Evolutionary conservation across 202 grass and related monocot genomes (phyloP), one percentile per base, ranked within the genome.

Genomic region (Schoenoplectus tabernaemontani): DNA sequence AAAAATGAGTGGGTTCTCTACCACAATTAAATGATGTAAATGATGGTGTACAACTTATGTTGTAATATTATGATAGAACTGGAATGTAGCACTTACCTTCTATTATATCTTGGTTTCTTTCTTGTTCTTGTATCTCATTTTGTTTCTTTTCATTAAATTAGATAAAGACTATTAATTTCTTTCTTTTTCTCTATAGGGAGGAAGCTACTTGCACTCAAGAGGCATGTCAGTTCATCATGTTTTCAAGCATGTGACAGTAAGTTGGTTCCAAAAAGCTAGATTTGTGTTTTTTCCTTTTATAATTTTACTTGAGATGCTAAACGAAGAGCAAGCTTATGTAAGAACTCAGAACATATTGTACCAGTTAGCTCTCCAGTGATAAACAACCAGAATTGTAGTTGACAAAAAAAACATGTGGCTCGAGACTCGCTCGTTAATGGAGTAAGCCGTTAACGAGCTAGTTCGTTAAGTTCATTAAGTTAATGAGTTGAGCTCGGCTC

Each of bases 241-340:
- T 51, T 99, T 99, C 74, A 96, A 89, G 77, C 90, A 91, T 83
- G 79, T 99, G 53, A 91, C 89, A 33, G 96, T 93, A 93, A 91
- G 77, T 76, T 56, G 44, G 46, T 56, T 75, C 16, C 20, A n/a
- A n/a, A 54, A 2, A 47, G 15, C 56, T 64, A 53, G 17, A 80
- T 64, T 47, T 50, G 41, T 63, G 57, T 79, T 63, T 26, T 1
- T 44, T 62, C n/a, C 57, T 43, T 8, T 28, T 61, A 17, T 78
- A 61, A 61, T 78, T n/a, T n/a, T 26, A 26, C 15, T 19, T 43
- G 41, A 60, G 19, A n/a, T n/a, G 32, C 58, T 5, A 32, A 65
- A 59, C 41, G 36, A 59, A 32, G 23, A 34, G 16, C 39, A 80
- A 80, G 4, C 47, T 36, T 75, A 36, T 56, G 28, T 53, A 32